These are phyloP conservation scores for Sporothrix globosa DNA, from an alignment of 2,329 filamentous ascomycete species.

Conservation along the genomic window DNA sequence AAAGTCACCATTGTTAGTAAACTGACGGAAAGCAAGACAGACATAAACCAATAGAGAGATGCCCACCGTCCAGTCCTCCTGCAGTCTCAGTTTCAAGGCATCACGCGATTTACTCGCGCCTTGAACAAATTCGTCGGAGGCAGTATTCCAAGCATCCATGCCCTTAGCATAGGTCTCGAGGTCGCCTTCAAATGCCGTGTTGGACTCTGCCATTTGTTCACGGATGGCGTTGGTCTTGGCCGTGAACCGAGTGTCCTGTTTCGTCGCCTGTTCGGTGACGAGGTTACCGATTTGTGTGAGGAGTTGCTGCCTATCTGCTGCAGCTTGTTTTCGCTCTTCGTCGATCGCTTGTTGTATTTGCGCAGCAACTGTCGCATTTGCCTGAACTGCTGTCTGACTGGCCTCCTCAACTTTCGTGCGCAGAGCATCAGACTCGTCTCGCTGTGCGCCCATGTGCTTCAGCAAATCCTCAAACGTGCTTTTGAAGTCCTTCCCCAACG, in stretches of 20 bases:
- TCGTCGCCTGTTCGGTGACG: slow-evolving; percentile 72
- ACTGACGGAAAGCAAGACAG: neutral
- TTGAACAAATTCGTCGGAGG: slow-evolving; percentile 69
- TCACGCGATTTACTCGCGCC: slow-evolving; percentile 75
- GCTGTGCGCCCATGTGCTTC: slow-evolving; percentile 74
- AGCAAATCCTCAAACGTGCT: slow-evolving; percentile 79
- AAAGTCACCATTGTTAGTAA: slow-evolving; percentile 35
- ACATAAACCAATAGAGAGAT: slow-evolving; percentile 45
- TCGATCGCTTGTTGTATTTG: slow-evolving; percentile 70
- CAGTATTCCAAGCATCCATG: slow-evolving; percentile 74
- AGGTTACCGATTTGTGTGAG: slow-evolving; percentile 77
- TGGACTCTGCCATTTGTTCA: slow-evolving; percentile 66
- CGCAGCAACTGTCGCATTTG: slow-evolving; percentile 67
- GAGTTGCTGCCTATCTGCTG: slow-evolving; percentile 72
- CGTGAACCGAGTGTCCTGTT: slow-evolving; percentile 71
- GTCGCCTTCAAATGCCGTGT: slow-evolving; percentile 65
- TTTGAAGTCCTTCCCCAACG: slow-evolving; percentile 26
- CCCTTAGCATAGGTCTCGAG: slow-evolving; percentile 68
- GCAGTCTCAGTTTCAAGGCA: slow-evolving; percentile 76
- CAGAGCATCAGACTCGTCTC: slow-evolving; percentile 72
- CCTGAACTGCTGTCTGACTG: slow-evolving; percentile 66
- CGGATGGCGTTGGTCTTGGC: slow-evolving; percentile 65
- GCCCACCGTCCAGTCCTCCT: slow-evolving; percentile 78
- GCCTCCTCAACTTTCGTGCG: slow-evolving; percentile 72
- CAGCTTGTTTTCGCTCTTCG: slow-evolving; percentile 74